Evolutionary conservation across 805 yeast genomes (phyloP), one percentile per base, ranked within the genome.

Genomic region (Candida maris): DNA sequence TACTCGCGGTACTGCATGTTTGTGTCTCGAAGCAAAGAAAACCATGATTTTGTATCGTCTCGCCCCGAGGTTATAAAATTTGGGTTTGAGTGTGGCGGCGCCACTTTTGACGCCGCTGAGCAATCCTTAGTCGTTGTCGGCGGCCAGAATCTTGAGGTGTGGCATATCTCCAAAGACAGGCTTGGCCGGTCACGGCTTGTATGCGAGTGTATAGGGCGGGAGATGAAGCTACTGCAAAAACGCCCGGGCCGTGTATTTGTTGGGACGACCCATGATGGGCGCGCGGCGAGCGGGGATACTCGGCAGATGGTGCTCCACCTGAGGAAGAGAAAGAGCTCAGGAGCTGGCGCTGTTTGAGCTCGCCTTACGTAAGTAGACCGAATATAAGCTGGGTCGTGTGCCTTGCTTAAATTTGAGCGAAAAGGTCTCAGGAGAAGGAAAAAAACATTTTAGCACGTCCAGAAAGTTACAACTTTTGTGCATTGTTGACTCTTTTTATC

Each of bases 181-280:
- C 42, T 45, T 17, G 34, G 19, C 9, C 50, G 46, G 23, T 47
- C 55, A 2, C 46, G 46, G 29, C 35, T 57, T 9, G 44, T 46
- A n/a, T 42, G 49, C 3, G 53, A 59, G 37, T 30, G 53, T 6
- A 31, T 54, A 16, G 64, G 59, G 5, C 34, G 44, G 21, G 41
- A 42, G 7, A 45, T 52, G 21, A 35, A 34, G n/a, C 28, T 59
- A 7, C 21, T 57, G 21, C 57, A 54, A 31, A 46, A 44, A 6
- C 42, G 45, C 9, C 56, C 61, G 3, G 62, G 62, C 7, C 56
- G 50, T 30, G 39, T 56, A 6, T 51, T 57, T 10, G 14, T 57
- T 18, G 41, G 54, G 12, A n/a, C 47, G 23, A 40, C 50, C 25
- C 44, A 44, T 14, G 27, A 33, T 6, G 30, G 33, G n/a, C 26